Base-by-base conservation (phyloP, 345 rosid species). In the Pistacia atlantica region DNA sequence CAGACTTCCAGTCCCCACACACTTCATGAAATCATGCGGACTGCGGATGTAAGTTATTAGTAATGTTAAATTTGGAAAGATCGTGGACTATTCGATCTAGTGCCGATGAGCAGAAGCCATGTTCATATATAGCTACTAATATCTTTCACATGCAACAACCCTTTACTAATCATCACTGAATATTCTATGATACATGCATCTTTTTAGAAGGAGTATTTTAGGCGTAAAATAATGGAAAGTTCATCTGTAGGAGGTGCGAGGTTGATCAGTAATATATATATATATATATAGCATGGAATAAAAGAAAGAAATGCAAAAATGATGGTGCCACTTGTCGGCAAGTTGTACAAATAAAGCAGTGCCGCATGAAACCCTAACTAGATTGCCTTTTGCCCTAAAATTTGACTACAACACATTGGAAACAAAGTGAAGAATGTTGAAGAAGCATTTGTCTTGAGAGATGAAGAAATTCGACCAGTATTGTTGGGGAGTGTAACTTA, bases 291-390 rank as follows among this genome's bases (percentile, higher is more conserved):
- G 31, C 31, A 31, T 31, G 31, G 31, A 42, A 42, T 42, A 42
- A 42, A 42, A 42, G 46, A 42, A 42, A 42, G 46, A 8, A 8
- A 42, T 42, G 8, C 8, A 42, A 35, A 59, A 71, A 69, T 55
- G 64, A 49, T 42, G 66, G 80, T 48, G 83, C 69, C 77, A 84
- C 88, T 63, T 85, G 92, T 89, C 90, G 86, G 87, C 86, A 72
- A 89, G 84, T 72, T 85, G 92, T 82, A 71, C 78, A 25, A 79
- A 63, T 76, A 79, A 79, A 83, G 80, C 79, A 77, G 76, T 65
- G 81, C 75, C 77, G 59, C 71, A 69, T 46, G 67, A 80, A 85
- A 76, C 83, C 86, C 67, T 69, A 78, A 72, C 74, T 77, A 58
- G 69, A 63, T 69, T 42, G 61, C 73, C 51, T 69, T 69, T 67